Conservation (phyloP, 768 basidiomycete species). For the Naganishia vaughanmartiniae region DNA sequence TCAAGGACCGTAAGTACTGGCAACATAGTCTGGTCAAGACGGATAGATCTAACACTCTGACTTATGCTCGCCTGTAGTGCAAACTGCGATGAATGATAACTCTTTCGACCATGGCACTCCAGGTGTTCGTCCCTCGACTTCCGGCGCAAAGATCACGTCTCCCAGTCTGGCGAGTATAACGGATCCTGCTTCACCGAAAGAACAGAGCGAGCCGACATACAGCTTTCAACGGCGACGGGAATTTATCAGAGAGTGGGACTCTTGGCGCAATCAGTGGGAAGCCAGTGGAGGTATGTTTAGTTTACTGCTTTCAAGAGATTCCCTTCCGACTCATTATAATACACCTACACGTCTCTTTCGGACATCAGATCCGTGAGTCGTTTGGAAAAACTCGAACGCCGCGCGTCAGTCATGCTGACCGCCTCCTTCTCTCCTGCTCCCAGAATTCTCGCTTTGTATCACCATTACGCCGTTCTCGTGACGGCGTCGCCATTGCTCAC, state of each 20-base stretch:
- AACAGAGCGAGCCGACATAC: background rate
- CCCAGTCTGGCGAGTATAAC: constrained; percentile 18
- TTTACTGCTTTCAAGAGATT: background rate
- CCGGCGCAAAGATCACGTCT: constrained; percentile 11
- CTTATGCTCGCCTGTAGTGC: background rate
- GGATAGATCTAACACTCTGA: background rate
- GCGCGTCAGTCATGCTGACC: background rate
- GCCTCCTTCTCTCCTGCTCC: background rate
- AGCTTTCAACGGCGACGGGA: constrained; percentile 19
- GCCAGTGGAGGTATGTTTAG: constrained; percentile 19
- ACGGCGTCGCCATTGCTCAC: constrained; percentile 43
- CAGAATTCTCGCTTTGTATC: constrained; percentile 46
- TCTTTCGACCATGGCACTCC: constrained; percentile 10
- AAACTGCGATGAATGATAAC: constrained; percentile 10
- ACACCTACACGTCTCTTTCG: background rate
- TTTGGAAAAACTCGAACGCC: no score
- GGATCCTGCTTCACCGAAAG: constrained; percentile 3
- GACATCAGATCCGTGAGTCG: constrained; percentile 43
- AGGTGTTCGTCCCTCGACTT: background rate
- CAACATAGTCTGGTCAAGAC: background rate
- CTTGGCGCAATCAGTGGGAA: constrained; percentile 29
- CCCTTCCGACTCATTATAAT: background rate
- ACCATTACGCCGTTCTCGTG: constrained; percentile 45
- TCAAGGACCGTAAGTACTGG: constrained; percentile 31
- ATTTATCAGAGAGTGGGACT: constrained; percentile 22